Evolutionary conservation across 2,329 filamentous ascomycete genomes (phyloP), one percentile per base, ranked within the genome.

Genomic region (Venturia nashicola): DNA sequence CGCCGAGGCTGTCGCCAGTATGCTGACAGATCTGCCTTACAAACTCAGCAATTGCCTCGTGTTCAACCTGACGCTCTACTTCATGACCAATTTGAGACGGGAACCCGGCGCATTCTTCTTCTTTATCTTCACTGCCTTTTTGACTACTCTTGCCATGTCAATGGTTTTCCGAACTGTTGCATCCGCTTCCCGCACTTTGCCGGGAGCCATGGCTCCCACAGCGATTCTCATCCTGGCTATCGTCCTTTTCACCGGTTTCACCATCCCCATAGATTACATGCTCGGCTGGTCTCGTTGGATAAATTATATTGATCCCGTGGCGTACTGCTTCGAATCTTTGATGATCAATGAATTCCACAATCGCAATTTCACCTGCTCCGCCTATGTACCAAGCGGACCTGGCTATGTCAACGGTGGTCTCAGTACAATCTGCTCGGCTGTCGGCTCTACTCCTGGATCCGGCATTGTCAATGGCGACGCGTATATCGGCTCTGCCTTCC

Each of bases 161-260:
- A 92, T 91, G 86, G 82, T 93, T 67, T 95, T 95, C 82, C 84
- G 90, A 61, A 88, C 85, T 7, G 89, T 95, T 67, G 90, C 83
- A n/a, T 86, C 89, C 0, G 77, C 87, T 1, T 91, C 90, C 4
- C 81, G 88, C 60, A 89, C 88, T 0, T 73, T 85, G 6, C 78
- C 79, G 0, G 81, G 84, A 69, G 82, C 83, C 46, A 73, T 85
- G 73, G 81, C 82, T 3, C 82, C 82, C 0, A 78, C 82, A 4
- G 79, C 80, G 16, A 74, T 85, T 46, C 73, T 85, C 64, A 88
- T 89, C 67, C 76, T 89, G 61, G 83, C 80, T 66, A 80, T 90
- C 42, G 80, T 90, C 73, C 86, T 81, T 68, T 82, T 80, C 73
- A 90, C 88, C 20, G 88, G 86, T 66, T 89, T 91, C 72, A 75